Evolutionary conservation across 2,329 filamentous ascomycete species (phyloP).

Genomic region (Stagonosporopsis cucurbitacearum): DNA sequence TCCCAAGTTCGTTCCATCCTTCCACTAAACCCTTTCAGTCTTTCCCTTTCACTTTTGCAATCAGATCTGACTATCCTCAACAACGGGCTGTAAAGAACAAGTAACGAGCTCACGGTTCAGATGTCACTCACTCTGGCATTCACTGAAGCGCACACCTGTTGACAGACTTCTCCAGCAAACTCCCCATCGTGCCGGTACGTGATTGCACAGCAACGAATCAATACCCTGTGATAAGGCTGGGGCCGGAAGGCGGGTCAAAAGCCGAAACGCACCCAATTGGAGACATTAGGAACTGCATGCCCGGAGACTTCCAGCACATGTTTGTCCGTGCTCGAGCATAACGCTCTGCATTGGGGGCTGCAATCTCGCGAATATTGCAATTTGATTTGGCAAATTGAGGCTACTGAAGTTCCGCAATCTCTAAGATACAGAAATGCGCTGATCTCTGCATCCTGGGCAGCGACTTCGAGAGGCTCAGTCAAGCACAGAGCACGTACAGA

Average conservation of each 20-base stretch:
- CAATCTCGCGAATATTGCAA: conserved; percentile 12
- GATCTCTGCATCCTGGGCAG: background rate
- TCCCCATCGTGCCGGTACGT: conserved; percentile 1
- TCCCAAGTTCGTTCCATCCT: conserved; percentile 9
- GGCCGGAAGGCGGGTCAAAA: conserved; percentile 7
- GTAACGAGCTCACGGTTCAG: conserved; percentile 6
- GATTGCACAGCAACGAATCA: conserved; percentile 13
- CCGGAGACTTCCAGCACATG: conserved; percentile 6
- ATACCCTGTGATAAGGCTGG: conserved; percentile 11
- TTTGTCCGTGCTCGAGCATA: conserved; percentile 11
- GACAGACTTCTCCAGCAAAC: background rate
- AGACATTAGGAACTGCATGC: conserved; percentile 13
- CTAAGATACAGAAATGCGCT: conserved; percentile 6
- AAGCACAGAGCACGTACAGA: conserved; percentile 7
- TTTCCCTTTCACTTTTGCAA: conserved; percentile 1
- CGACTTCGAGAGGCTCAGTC: background rate
- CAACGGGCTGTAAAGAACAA: conserved; percentile 11
- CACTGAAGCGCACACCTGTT: background rate
- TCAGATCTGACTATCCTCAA: background rate
- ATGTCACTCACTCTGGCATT: background rate
- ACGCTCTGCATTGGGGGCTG: conserved; percentile 11
- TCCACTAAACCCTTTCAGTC: background rate
- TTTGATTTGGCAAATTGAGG: conserved; percentile 3
- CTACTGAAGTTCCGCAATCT: background rate
- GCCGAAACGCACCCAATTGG: conserved; percentile 20